Conservation (phyloP, 2,329 filamentous ascomycete genomes). For the Aspergillus terreus region DNA sequence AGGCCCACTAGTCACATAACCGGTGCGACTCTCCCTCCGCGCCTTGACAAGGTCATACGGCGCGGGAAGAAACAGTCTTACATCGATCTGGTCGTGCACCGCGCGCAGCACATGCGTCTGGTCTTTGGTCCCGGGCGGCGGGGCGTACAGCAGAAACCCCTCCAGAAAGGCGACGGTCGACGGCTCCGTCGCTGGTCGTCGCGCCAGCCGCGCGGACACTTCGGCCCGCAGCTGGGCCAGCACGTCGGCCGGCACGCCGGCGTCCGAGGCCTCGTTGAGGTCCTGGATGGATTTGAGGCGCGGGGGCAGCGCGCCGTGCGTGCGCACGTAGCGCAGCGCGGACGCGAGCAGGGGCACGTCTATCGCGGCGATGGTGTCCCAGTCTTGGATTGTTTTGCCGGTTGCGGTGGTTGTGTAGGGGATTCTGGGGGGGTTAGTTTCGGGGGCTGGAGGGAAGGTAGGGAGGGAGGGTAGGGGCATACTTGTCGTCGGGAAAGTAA, state of each 20-base stretch:
- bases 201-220: constrained; percentile 18
- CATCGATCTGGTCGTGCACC: constrained; percentile 53
- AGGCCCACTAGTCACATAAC: constrained; percentile 46
- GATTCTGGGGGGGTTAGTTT: no score
- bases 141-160: constrained; percentile 83
- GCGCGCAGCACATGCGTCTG: constrained; percentile 23
- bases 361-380: constrained; percentile 83
- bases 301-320: constrained; percentile 55
- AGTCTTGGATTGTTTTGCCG: constrained; percentile 66
- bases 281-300: constrained; percentile 56
- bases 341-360: constrained; percentile 65
- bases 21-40: constrained; percentile 39
- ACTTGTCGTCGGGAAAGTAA: constrained; percentile 76
- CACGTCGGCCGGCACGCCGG: constrained; percentile 27
- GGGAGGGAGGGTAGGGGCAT: no score
- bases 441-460: no score
- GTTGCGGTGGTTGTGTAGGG: constrained; percentile 47
- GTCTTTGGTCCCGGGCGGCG: constrained; percentile 24
- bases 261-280: constrained; percentile 51
- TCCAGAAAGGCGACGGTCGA: constrained; percentile 69
- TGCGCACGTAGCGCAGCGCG: constrained; percentile 66
- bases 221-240: constrained; percentile 21
- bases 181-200: constrained; percentile 3
- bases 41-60: constrained; percentile 50
- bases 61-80: constrained; percentile 75